phyloP scores from a whole-genome alignment of 306 rosid genomes.

The Luffa acutangula region DNA sequence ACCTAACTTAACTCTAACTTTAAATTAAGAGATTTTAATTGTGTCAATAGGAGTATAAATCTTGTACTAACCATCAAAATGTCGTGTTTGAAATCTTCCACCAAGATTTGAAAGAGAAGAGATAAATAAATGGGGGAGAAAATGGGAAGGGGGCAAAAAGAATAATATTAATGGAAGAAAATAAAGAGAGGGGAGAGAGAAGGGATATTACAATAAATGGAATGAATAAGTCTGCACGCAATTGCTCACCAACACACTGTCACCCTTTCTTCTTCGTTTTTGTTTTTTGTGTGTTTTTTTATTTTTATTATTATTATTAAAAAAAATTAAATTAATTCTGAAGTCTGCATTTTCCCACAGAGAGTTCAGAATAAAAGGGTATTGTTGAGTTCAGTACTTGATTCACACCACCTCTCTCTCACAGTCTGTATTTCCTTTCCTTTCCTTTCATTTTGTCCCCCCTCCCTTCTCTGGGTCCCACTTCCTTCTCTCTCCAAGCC shows the following conservation, averaged over 20 bases:
- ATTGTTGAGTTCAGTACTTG: not conserved
- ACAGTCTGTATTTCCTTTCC: not conserved
- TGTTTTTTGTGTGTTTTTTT: not conserved
- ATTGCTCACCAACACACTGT: slow-evolving; percentile 57
- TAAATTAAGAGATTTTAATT: too few species aligned
- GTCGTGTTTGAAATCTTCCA: too few species aligned
- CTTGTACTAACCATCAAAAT: too few species aligned
- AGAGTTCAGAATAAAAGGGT: not conserved
- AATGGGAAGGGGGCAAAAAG: not conserved
- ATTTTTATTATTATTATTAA: not conserved
- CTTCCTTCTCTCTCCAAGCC: too few species aligned
- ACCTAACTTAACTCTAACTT: too few species aligned
- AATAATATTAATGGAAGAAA: not conserved
- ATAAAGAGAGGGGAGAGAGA: not conserved
- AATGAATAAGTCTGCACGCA: slow-evolving; percentile 37
- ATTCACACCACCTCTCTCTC: slow-evolving; percentile 26
- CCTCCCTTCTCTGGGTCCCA: too few species aligned
- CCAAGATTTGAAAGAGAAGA: too few species aligned
- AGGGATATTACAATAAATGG: slow-evolving; percentile 30
- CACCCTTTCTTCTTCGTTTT: slow-evolving; percentile 5
- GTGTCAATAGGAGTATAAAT: too few species aligned
- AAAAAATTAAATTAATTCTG: not conserved
- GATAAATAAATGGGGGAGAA: not conserved
- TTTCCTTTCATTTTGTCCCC: too few species aligned
- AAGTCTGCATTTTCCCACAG: not conserved